These are phyloP conservation scores for Immersiporthe knoxdaviesiana DNA, from an alignment of 2,329 filamentous ascomycete species.

Conservation along the genomic window DNA sequence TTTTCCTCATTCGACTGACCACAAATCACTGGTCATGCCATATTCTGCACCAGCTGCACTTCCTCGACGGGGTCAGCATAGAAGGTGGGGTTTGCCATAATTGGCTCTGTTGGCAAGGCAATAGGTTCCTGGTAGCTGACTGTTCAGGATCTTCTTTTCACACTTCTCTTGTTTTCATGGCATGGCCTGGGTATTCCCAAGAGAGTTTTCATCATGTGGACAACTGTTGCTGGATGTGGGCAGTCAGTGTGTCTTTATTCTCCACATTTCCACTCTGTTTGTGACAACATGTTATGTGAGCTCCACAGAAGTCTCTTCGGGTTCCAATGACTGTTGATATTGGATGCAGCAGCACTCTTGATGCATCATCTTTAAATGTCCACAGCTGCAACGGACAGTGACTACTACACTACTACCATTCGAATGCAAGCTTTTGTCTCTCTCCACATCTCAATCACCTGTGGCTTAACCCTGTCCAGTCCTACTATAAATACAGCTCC, in stretches of 20 bases:
- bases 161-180: not conserved
- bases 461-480: not conserved
- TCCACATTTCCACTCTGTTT: not conserved
- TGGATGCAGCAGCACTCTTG: not conserved
- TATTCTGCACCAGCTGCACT: not conserved
- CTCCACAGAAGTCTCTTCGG: not conserved
- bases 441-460: not conserved
- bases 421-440: not conserved
- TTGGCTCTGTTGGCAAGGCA: not conserved
- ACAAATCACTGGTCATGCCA: not conserved
- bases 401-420: not conserved
- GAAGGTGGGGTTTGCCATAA: not conserved
- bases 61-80: not conserved
- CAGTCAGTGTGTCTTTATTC: not conserved
- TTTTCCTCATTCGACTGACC: not conserved
- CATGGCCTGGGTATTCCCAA: not conserved
- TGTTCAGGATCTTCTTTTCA: not conserved
- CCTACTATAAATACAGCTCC: not conserved
- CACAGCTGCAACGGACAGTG: not conserved
- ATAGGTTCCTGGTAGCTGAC: not conserved
- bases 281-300: not conserved
- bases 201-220: not conserved
- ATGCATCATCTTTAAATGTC: too few relatives aligned
- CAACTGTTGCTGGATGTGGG: not conserved
- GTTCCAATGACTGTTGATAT: not conserved